Conservation (phyloP, 179 eudicot species). For the Heliamphora pulchella region DNA sequence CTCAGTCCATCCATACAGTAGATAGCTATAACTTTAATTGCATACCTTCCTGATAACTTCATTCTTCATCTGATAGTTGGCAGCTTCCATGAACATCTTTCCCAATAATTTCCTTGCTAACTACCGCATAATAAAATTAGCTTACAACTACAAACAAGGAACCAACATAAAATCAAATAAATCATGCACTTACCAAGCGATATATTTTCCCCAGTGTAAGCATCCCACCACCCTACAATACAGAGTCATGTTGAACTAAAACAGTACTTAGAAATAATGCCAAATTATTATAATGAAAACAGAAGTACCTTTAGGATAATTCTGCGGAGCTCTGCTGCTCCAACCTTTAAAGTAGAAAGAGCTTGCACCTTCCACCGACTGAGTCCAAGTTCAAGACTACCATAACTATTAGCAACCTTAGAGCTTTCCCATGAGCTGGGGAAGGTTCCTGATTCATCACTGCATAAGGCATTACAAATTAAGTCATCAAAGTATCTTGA, state of each 20-base stretch:
- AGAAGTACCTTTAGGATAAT: conserved; percentile 62
- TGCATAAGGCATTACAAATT: conserved; percentile 16
- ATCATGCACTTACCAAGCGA: conserved; percentile 40
- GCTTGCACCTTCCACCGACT: conserved; percentile 56
- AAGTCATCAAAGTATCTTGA: conserved; percentile 1
- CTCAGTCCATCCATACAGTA: conserved; percentile 3
- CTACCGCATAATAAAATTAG: conserved; percentile 30
- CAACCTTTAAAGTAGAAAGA: conserved; percentile 50
- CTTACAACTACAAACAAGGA: conserved; percentile 13
- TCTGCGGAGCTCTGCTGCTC: conserved; percentile 52
- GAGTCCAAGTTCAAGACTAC: conserved; percentile 37
- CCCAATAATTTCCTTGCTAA: conserved; percentile 53
- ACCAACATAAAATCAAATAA: conserved; percentile 11
- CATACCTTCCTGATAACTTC: conserved; percentile 64
- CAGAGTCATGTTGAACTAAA: conserved; percentile 10
- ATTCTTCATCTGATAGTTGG: conserved; percentile 56
- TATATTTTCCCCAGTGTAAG: conserved; percentile 58
- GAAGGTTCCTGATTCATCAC: conserved; percentile 29
- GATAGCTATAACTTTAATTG: neutral
- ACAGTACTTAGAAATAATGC: neutral
- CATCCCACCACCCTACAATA: conserved; percentile 68
- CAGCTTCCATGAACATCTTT: conserved; percentile 57
- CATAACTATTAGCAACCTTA: conserved; percentile 21
- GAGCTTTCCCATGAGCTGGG: conserved; percentile 20
- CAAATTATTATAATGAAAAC: conserved; percentile 11